Percentiles rank a stretch among this genome's conserved stretches.
These are phyloP conservation scores for Blastobotrys mokoenaii DNA, from an alignment of 805 yeast genomes.

Conservation along the genomic window DNA sequence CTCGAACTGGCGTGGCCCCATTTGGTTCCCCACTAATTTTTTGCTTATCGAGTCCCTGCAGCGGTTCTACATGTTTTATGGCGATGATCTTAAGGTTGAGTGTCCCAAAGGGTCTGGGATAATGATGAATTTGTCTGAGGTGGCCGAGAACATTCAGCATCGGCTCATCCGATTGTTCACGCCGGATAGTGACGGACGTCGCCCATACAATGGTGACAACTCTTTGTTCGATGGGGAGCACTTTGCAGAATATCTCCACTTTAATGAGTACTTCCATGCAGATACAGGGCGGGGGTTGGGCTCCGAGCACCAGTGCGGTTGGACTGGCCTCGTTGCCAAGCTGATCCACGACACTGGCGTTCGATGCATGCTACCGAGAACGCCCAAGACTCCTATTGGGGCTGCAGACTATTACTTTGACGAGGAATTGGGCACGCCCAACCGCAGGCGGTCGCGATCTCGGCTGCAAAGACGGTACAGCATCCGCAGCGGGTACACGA, in stretches of 20 bases:
- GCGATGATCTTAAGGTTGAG: slow-evolving; percentile 75
- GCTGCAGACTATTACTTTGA: slow-evolving; percentile 31
- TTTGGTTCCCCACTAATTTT: slow-evolving; percentile 92
- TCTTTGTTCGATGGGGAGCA: slow-evolving; percentile 61
- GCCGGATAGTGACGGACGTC: slow-evolving; percentile 49
- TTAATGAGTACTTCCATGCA: slow-evolving; percentile 86
- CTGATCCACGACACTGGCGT: slow-evolving; percentile 81
- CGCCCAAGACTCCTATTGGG: slow-evolving; percentile 27
- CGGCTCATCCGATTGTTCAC: slow-evolving; percentile 74
- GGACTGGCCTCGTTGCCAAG: slow-evolving; percentile 91
- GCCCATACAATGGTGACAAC: slow-evolving; percentile 70
- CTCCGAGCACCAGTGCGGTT: slow-evolving; percentile 90
- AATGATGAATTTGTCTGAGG: slow-evolving; percentile 69
- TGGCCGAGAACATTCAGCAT: slow-evolving; percentile 85
- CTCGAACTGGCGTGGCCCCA: slow-evolving; percentile 96
- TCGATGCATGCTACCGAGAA: slow-evolving; percentile 45
- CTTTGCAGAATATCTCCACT: slow-evolving; percentile 69
- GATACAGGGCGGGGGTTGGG: slow-evolving; percentile 93
- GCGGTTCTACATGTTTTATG: slow-evolving; percentile 81
- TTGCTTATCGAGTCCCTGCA: slow-evolving; percentile 79
- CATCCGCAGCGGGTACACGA: slow-evolving; percentile 7
- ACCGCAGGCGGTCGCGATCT: slow-evolving; percentile 14
- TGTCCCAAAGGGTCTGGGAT: slow-evolving; percentile 83
- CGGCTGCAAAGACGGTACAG: slow-evolving; percentile 16
- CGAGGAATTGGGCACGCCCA: slow-evolving; percentile 21